phyloP scores from a whole-genome alignment of 1,284 basidiomycete genomes.

The Vanrija humicola region DNA sequence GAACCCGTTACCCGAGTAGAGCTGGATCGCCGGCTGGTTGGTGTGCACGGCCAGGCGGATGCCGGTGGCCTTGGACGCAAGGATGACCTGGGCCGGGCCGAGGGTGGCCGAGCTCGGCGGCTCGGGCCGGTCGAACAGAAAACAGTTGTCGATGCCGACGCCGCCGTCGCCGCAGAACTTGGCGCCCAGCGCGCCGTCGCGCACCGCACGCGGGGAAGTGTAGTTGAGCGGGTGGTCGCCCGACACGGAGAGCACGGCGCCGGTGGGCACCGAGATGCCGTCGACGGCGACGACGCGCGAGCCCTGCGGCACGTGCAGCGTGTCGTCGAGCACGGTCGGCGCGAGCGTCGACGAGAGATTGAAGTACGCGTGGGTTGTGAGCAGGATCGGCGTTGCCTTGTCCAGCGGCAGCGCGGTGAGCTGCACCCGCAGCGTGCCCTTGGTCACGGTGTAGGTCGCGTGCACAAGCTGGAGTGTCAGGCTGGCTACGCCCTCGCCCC shows the following conservation, averaged over 20 bases:
- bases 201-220: conserved; percentile 20
- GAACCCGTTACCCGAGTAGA: conserved; percentile 25
- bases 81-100: conserved; percentile 15
- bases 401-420: conserved; percentile 16
- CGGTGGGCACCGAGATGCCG: conserved; percentile 27
- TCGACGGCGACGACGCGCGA: conserved; percentile 28
- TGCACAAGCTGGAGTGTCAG: conserved; percentile 16
- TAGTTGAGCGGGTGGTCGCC: conserved; percentile 26
- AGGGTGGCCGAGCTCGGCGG: background rate
- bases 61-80: conserved; percentile 21
- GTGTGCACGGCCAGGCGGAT: conserved; percentile 29
- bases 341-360: conserved; percentile 27
- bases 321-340: conserved; percentile 26
- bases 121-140: conserved; percentile 24
- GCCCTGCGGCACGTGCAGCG: conserved; percentile 25
- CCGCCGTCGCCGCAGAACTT: conserved; percentile 25
- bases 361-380: conserved; percentile 39
- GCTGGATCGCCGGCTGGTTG: conserved; percentile 31
- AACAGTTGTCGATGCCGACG: conserved; percentile 37
- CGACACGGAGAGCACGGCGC: conserved; percentile 17
- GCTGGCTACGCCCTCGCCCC: background rate
- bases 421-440: conserved; percentile 10
- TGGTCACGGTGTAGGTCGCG: conserved; percentile 26
- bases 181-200: conserved; percentile 12
- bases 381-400: conserved; percentile 30